phyloP scores from a whole-genome alignment of 2,329 filamentous ascomycete genomes.

The Botrytis squamosa region DNA sequence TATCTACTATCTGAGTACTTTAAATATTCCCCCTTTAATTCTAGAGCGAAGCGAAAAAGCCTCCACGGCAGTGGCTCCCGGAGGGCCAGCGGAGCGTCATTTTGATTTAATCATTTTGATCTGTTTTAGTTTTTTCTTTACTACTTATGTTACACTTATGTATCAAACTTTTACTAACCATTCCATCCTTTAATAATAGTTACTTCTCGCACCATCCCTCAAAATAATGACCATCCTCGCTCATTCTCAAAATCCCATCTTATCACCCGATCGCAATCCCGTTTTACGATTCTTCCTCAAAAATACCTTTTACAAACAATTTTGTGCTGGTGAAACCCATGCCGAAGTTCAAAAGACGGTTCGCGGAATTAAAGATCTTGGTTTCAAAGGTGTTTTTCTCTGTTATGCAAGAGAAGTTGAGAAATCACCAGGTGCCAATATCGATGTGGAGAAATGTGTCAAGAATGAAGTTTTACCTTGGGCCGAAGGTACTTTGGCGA shows the following conservation, averaged over 20 bases:
- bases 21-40: neutral
- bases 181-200: constrained; percentile 24
- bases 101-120: neutral
- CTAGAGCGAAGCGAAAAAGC: neutral
- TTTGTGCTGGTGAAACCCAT: constrained; percentile 78
- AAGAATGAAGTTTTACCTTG: constrained; percentile 66
- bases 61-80: neutral
- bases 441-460: constrained; percentile 50
- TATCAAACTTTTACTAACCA: constrained; percentile 27
- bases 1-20: neutral
- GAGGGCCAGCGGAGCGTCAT: neutral
- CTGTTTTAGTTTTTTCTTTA: neutral
- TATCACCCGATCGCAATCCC: constrained; percentile 75
- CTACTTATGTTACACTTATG: neutral
- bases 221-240: constrained; percentile 67
- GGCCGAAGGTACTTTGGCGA: constrained; percentile 72
- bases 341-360: constrained; percentile 67
- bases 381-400: constrained; percentile 80
- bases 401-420: constrained; percentile 79
- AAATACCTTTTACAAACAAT: constrained; percentile 85
- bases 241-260: constrained; percentile 61
- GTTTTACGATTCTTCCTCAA: constrained; percentile 70
- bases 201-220: constrained; percentile 70
- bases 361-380: constrained; percentile 64
- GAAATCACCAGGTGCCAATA: constrained; percentile 50